Conservation (phyloP, 2,329 filamentous ascomycete species). For the Trichoderma semiorbis region DNA sequence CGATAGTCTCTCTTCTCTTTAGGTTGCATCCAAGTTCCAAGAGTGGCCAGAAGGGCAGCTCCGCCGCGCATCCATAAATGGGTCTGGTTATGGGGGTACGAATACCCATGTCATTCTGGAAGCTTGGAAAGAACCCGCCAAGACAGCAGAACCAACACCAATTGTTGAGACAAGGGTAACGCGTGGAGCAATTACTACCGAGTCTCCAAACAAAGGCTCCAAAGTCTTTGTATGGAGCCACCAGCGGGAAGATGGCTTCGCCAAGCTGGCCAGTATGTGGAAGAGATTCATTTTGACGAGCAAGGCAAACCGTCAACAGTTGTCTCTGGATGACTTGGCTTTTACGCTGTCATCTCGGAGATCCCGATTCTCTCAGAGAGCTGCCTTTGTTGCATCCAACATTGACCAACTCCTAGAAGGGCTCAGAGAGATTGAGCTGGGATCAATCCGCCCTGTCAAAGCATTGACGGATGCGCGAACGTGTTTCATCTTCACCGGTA, state of each 20-base stretch:
- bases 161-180: not conserved
- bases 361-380: slow-evolving; percentile 3
- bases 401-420: slow-evolving; percentile 6
- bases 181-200: not conserved
- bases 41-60: slow-evolving; percentile 19
- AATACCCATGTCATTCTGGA: slow-evolving; percentile 26
- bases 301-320: not conserved
- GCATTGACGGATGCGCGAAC: not conserved
- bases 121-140: not conserved
- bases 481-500: slow-evolving; percentile 19
- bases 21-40: slow-evolving; percentile 21
- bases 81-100: slow-evolving; percentile 25
- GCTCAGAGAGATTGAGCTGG: slow-evolving; percentile 8
- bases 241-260: slow-evolving; percentile 11
- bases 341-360: slow-evolving; percentile 12
- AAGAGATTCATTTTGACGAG: slow-evolving; percentile 1
- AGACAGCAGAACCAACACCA: not conserved
- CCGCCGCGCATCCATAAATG: slow-evolving; percentile 23
- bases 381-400: slow-evolving; percentile 8
- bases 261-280: slow-evolving; percentile 4
- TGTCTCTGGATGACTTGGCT: slow-evolving; percentile 13
- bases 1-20: not conserved
- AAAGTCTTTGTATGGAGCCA: slow-evolving; percentile 16
- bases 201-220: not conserved
- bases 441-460: slow-evolving; percentile 9